Percentiles rank a stretch among this genome's conserved stretches.
These are phyloP conservation scores for Phoma sp. DNA, from an alignment of 2,329 filamentous ascomycete species.

Conservation along the genomic window DNA sequence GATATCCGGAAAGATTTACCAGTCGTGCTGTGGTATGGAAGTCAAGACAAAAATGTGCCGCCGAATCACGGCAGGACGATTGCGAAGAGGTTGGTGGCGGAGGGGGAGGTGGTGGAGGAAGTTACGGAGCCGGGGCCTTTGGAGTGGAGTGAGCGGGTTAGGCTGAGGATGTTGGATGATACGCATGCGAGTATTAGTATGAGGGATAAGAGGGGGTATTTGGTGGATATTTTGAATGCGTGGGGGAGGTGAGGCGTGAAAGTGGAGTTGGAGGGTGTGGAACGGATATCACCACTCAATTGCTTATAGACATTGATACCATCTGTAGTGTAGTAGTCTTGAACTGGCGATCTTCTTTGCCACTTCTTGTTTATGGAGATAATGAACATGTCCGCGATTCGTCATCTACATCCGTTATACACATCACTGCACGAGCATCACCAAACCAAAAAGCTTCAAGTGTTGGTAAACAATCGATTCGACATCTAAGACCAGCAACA, in stretches of 20 bases:
- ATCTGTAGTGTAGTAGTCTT: no score
- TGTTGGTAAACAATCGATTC: no score
- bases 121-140: not conserved
- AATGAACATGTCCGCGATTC: no score
- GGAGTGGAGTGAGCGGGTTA: constrained; percentile 27
- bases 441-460: no score
- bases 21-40: constrained; percentile 50
- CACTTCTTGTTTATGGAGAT: no score
- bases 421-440: no score
- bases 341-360: no score
- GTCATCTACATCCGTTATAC: no score
- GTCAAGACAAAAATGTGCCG: constrained; percentile 43
- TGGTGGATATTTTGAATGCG: constrained; percentile 21
- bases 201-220: constrained; percentile 26
- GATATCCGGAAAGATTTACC: constrained; percentile 47
- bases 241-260: constrained; percentile 8
- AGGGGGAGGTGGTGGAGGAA: not conserved
- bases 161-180: constrained; percentile 44
- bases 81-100: constrained; percentile 34
- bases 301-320: no score
- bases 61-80: constrained; percentile 45
- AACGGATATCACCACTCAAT: not conserved
- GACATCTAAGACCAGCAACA: no score
- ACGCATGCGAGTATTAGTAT: constrained; percentile 40
- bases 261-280: not conserved